Base-by-base conservation (phyloP, 352 stramenopile species). In the Globisporangium nodosum region DNA sequence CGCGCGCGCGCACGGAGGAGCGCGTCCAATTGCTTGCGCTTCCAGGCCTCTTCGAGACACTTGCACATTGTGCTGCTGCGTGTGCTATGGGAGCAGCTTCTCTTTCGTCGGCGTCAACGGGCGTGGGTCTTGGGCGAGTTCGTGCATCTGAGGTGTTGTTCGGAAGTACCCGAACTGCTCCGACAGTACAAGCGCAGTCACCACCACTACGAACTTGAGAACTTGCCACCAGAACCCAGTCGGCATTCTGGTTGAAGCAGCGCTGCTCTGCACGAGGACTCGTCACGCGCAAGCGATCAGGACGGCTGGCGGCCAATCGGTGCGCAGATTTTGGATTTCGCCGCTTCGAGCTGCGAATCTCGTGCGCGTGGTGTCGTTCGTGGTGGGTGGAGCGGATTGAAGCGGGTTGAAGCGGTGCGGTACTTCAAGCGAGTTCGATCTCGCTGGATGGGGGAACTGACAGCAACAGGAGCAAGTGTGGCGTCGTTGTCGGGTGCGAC, bases 11-110 rank as follows among this genome's bases (percentile, higher is more conserved):
- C 97, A 97, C 63, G 99, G 87, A 68, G 97, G 72, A 99, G 85
- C 58, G 98, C 97, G 90, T 99, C 97, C 81, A 89, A 98, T 85
- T 99, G 97, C 96, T 99, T 99, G 73, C 98, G 97, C 87, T 98
- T 98, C 97, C 97, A 99, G 45, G 99, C 73, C 85, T 99, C 97
- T 82, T 99, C 96, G 73, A 99, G 88, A 79, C 99, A 99, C 88
- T 99, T 99, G 96, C 99, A 99, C 97, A 99, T 99, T 16, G 21
- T 56, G 50, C 11, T 55, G 43, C 16, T 49, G 1, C 24, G 24
- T 49, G 43, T 49, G 43, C 43, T 66, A 64, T 81, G 24, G 24
- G 24, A 27, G 24, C 24, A 27, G 24, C 24, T 27, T 27, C 24
- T 27, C 24, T 27, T 27, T 27, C 24, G 24, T 37, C 33, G 5